phyloP scores from a whole-genome alignment of 192 early-diverging fungal species.

The Chytriomyces sp. region DNA sequence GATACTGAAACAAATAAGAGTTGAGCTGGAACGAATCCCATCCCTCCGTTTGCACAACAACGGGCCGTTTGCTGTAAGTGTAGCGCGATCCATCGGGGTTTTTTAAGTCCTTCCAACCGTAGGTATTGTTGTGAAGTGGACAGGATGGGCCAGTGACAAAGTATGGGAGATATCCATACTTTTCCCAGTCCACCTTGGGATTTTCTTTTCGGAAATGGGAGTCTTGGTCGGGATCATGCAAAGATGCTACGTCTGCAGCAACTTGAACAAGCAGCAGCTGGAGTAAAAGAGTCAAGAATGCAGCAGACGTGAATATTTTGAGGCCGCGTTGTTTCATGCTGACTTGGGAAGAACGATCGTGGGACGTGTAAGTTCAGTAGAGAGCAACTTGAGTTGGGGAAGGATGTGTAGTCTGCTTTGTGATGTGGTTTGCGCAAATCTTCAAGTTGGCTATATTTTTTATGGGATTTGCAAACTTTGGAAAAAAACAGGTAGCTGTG shows the following conservation, averaged over 20 bases:
- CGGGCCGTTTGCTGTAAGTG: conserved; percentile 9
- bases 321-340: no score
- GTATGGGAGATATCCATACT: not conserved
- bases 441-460: no score
- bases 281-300: not conserved
- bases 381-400: not conserved
- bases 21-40: conserved; percentile 22
- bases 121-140: conserved; percentile 18
- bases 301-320: no score
- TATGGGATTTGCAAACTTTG: no score
- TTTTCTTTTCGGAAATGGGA: not conserved
- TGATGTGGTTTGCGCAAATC: no score
- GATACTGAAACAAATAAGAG: conserved; percentile 18
- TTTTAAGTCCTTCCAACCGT: conserved; percentile 18
- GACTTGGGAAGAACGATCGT: not conserved
- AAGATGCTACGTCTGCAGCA: not conserved
- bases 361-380: not conserved
- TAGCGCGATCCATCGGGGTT: conserved; percentile 10
- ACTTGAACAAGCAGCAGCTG: not conserved
- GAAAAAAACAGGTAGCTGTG: no score
- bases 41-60: not conserved
- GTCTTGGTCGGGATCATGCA: not conserved
- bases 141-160: conserved; percentile 24
- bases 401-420: no score
- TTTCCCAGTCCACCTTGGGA: not conserved